Percentiles rank a stretch among this genome's conserved stretches.
phyloP scores from a whole-genome alignment of 495 filamentous ascomycete species.

The Hypoxylon subgilvum region DNA sequence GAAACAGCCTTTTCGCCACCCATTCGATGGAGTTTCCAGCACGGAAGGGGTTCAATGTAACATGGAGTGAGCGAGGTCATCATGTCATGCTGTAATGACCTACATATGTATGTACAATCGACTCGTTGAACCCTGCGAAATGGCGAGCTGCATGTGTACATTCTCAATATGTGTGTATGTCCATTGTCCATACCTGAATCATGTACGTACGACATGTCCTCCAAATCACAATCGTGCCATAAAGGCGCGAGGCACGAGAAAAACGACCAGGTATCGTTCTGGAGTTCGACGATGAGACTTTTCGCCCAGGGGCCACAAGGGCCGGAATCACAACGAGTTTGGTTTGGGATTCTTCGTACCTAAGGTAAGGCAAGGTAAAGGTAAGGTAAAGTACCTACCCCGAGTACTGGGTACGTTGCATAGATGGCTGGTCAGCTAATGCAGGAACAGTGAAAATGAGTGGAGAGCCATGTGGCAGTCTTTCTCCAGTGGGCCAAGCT shows the following conservation, averaged over 20 bases:
- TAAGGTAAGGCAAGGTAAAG: not conserved
- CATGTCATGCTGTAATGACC: too few relatives aligned
- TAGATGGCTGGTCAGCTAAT: conserved; percentile 26
- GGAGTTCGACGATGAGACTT: conserved; percentile 4
- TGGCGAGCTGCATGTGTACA: too few relatives aligned
- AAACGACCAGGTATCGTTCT: conserved; percentile 1
- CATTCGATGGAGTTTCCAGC: not conserved
- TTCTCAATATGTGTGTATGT: too few relatives aligned
- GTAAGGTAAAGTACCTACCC: not conserved
- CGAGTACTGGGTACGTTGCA: conserved; percentile 2
- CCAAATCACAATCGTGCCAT: conserved; percentile 6
- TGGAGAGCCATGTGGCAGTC: conserved; percentile 37
- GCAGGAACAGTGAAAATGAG: conserved; percentile 34
- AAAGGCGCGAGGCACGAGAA: conserved; percentile 11
- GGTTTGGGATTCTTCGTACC: conserved; percentile 15
- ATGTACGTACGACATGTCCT: too few relatives aligned
- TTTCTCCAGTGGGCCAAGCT: conserved; percentile 16
- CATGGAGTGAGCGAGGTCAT: conserved; percentile 1
- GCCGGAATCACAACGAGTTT: conserved; percentile 13
- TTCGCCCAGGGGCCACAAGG: conserved; percentile 5
- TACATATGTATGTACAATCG: too few relatives aligned
- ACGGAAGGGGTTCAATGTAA: conserved; percentile 1
- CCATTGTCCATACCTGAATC: too few relatives aligned
- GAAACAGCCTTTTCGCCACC: conserved; percentile 14
- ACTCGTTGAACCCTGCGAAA: not conserved